Conservation (phyloP, 2,329 filamentous ascomycete genomes). For the Teratosphaeria epicoccoides region DNA sequence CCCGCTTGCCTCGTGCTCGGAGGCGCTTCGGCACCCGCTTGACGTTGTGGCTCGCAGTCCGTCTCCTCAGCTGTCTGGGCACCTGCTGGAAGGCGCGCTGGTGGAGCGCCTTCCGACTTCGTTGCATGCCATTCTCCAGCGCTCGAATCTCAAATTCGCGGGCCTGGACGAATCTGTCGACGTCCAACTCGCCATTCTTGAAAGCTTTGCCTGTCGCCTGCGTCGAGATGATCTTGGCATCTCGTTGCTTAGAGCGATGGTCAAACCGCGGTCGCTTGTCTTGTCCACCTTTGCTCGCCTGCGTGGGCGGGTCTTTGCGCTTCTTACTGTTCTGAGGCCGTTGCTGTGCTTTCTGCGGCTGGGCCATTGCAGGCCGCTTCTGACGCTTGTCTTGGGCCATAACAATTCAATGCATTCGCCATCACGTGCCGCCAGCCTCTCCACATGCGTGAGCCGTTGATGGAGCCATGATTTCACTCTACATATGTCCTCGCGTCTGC, state of each 20-base stretch:
- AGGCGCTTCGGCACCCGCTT: conserved; percentile 76
- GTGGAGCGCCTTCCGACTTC: conserved; percentile 52
- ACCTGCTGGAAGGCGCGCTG: conserved; percentile 84
- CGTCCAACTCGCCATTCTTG: conserved; percentile 66
- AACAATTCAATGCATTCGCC: neutral
- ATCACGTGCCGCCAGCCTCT: neutral
- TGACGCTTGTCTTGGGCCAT: conserved; percentile 1
- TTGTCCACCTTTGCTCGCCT: neutral
- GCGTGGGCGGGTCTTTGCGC: neutral
- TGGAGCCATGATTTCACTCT: no score
- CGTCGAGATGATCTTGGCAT: conserved; percentile 37
- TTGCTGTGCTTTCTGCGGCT: conserved; percentile 5
- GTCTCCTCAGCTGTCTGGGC: conserved; percentile 68
- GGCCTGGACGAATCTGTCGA: conserved; percentile 72
- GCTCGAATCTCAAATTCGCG: conserved; percentile 84
- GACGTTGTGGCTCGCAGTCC: conserved; percentile 91
- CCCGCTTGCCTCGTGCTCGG: conserved; percentile 54
- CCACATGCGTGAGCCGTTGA: no score
- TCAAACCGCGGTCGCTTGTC: conserved; percentile 7
- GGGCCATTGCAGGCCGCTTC: neutral
- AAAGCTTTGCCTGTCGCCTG: conserved; percentile 45
- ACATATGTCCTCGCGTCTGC: no score
- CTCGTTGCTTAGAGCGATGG: conserved; percentile 21
- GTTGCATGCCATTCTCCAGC: conserved; percentile 69
- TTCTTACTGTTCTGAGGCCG: conserved; percentile 6